A percentile compares a stretch with the other conserved stretches of the same genome.
These are phyloP conservation scores for Suillus clintonianus DNA, from an alignment of 768 basidiomycete species.

Conservation along the genomic window DNA sequence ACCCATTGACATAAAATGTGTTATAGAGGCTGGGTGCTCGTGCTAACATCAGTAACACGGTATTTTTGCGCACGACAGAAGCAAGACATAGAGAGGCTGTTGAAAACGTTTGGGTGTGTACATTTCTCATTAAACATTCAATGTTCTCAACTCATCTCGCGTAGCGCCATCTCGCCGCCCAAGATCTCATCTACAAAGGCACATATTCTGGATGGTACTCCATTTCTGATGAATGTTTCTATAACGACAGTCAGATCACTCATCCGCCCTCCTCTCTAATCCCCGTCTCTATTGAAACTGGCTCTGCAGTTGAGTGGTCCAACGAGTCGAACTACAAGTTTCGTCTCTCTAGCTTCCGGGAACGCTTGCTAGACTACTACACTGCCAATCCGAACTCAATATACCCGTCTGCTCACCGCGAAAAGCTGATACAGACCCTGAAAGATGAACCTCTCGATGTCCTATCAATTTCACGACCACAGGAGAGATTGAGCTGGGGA, in stretches of 20 bases:
- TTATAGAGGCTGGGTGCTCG: slow-evolving; percentile 61
- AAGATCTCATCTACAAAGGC: slow-evolving; percentile 82
- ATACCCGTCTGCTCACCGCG: slow-evolving; percentile 60
- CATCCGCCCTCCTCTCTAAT: slow-evolving; percentile 21
- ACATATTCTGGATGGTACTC: slow-evolving; percentile 90
- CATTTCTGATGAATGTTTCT: slow-evolving; percentile 90
- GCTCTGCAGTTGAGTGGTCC: slow-evolving; percentile 77
- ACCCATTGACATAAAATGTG: background rate
- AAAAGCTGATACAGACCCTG: slow-evolving; percentile 51
- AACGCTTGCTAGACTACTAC: slow-evolving; percentile 55
- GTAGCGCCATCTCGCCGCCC: slow-evolving; percentile 55
- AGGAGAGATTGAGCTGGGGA: slow-evolving; percentile 78
- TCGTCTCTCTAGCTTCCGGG: slow-evolving; percentile 66
- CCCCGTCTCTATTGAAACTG: slow-evolving; percentile 69
- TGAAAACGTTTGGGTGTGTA: slow-evolving; percentile 76
- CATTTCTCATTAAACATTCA: no score
- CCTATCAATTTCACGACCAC: slow-evolving; percentile 81
- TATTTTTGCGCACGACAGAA: slow-evolving; percentile 81
- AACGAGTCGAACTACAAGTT: slow-evolving; percentile 91
- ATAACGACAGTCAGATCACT: slow-evolving; percentile 38
- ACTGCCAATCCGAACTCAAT: slow-evolving; percentile 37
- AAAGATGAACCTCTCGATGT: slow-evolving; percentile 53
- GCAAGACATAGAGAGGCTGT: slow-evolving; percentile 64
- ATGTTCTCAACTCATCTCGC: slow-evolving; percentile 6
- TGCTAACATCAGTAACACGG: slow-evolving; percentile 67